Evolutionary conservation across 345 rosid genomes (phyloP).

Genomic region (Brassica juncea): DNA sequence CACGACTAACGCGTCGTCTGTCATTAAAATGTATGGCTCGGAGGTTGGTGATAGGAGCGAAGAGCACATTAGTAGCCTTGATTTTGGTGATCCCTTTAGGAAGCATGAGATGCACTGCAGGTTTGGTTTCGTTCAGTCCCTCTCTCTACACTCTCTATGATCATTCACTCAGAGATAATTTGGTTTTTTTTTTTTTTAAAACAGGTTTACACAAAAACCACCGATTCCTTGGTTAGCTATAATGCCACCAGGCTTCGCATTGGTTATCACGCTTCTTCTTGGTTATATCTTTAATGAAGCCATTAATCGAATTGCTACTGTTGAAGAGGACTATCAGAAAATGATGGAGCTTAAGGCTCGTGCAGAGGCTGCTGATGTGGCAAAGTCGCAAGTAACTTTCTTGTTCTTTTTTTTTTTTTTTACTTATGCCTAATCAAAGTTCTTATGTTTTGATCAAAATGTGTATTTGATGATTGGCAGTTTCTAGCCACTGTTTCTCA

Average conservation of each 20-base stretch:
- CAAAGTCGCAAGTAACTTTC: constrained; percentile 72
- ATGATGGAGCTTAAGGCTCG: constrained; percentile 87
- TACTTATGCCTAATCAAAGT: constrained; percentile 39
- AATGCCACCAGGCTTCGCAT: constrained; percentile 54
- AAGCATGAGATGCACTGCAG: constrained; percentile 98
- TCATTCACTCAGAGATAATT: background rate
- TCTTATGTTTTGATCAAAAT: constrained; percentile 52
- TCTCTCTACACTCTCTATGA: background rate
- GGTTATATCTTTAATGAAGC: constrained; percentile 80
- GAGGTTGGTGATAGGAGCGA: constrained; percentile 65
- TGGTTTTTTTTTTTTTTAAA: background rate
- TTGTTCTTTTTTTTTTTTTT: constrained; percentile 22
- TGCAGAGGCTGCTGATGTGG: constrained; percentile 98
- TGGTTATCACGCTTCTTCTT: constrained; percentile 71
- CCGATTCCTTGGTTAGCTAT: constrained; percentile 84
- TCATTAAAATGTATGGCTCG: constrained; percentile 80
- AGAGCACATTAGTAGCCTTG: constrained; percentile 61
- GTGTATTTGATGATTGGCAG: constrained; percentile 56
- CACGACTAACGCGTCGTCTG: constrained; percentile 69
- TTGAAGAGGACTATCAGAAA: constrained; percentile 69
- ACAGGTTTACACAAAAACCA: constrained; percentile 80
- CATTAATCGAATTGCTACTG: constrained; percentile 66
- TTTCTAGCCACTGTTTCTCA: constrained; percentile 98
- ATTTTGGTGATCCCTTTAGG: constrained; percentile 92
- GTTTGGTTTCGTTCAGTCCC: constrained; percentile 25